These are phyloP conservation scores for Coprinopsis cinerea DNA, from an alignment of 768 basidiomycete genomes.

Conservation along the genomic window DNA sequence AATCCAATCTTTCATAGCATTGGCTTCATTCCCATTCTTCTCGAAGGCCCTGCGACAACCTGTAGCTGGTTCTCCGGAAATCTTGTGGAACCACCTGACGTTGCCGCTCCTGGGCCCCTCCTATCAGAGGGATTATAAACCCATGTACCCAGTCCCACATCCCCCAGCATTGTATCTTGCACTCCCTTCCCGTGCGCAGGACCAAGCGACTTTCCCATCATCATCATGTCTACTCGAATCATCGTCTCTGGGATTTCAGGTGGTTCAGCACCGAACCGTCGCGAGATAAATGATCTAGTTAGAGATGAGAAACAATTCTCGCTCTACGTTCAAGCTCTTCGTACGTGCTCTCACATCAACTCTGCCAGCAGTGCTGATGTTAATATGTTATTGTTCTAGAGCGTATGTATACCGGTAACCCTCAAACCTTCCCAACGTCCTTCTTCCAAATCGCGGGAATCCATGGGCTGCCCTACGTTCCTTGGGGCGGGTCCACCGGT, in stretches of 20 bases:
- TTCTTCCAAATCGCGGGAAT: slow-evolving; percentile 45
- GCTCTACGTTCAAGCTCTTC: slow-evolving; percentile 44
- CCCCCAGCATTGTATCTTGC: no score
- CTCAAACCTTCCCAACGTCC: slow-evolving; percentile 26
- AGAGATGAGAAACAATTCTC: slow-evolving; percentile 40
- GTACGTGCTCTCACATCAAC: slow-evolving; percentile 23
- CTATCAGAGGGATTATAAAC: no score
- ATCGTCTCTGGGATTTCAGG: not conserved
- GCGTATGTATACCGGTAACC: slow-evolving; percentile 23
- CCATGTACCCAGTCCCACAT: no score
- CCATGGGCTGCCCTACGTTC: slow-evolving; percentile 42
- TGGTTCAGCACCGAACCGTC: slow-evolving; percentile 26
- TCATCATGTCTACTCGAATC: not conserved
- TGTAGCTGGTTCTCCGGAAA: no score
- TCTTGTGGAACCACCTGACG: no score
- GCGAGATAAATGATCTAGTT: slow-evolving; percentile 40
- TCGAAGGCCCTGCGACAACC: no score
- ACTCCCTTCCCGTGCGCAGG: no score
- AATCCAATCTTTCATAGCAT: no score
- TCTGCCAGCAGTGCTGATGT: not conserved
- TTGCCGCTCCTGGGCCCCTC: no score
- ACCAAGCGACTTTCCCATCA: no score
- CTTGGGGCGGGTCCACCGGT: slow-evolving; percentile 37
- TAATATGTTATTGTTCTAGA: slow-evolving; percentile 16
- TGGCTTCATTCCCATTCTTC: no score